Evolutionary conservation across 2,329 filamentous ascomycete species (phyloP).

Genomic region (Aspergillus versicolor): DNA sequence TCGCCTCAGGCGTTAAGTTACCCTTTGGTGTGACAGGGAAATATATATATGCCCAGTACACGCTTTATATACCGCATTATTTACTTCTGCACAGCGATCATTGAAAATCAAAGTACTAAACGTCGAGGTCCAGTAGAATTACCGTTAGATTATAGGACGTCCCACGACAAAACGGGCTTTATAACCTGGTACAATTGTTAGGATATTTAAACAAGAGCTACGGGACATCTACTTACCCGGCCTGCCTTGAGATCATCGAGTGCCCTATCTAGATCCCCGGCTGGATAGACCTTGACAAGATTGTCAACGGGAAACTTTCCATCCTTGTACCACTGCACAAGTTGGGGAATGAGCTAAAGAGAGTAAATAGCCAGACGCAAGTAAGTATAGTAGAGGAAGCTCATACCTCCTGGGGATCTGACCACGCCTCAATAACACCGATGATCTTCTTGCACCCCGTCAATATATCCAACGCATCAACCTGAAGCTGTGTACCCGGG

Average conservation of each 20-base stretch:
- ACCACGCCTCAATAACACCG: slow-evolving; percentile 2
- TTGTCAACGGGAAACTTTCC: slow-evolving; percentile 3
- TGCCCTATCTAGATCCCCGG: background rate
- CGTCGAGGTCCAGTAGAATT: too few species aligned
- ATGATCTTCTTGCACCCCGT: slow-evolving; percentile 4
- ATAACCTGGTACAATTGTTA: background rate
- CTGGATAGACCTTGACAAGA: background rate
- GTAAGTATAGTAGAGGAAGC: background rate
- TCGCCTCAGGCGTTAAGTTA: too few species aligned
- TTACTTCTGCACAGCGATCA: too few species aligned
- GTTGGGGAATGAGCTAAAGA: background rate
- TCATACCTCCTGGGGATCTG: slow-evolving; percentile 3
- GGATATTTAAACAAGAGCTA: too few species aligned
- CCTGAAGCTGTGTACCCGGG: background rate
- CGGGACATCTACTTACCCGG: background rate
- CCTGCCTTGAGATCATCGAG: background rate
- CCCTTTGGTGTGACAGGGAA: too few species aligned
- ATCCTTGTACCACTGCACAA: slow-evolving; percentile 1
- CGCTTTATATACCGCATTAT: too few species aligned
- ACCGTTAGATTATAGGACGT: background rate
- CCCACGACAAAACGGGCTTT: slow-evolving; percentile 5
- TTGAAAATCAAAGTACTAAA: too few species aligned
- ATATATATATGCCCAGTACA: too few species aligned
- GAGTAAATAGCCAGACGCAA: background rate
- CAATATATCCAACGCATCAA: slow-evolving; percentile 5